phyloP scores from a whole-genome alignment of 192 early-diverging fungal species.

The Coemansia interrupta region DNA sequence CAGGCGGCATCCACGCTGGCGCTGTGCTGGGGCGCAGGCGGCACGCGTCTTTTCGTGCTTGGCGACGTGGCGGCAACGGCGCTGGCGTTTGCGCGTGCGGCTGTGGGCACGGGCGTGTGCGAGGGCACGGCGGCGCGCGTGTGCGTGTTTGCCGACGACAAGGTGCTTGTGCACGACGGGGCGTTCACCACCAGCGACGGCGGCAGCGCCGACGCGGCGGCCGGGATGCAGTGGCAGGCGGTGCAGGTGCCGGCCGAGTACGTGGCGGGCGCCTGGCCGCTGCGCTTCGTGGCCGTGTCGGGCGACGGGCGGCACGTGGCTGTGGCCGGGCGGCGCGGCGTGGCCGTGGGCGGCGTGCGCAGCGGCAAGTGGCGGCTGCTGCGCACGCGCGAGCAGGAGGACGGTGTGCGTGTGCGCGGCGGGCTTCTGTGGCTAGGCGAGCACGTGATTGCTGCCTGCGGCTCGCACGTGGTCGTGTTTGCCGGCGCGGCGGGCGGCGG shows the following conservation, averaged over 20 bases:
- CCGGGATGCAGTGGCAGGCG: constrained; percentile 35
- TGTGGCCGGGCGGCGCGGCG: constrained; percentile 78
- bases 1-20: constrained; percentile 8
- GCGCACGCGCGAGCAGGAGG: constrained; percentile 71
- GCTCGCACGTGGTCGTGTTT: no score
- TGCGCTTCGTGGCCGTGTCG: constrained; percentile 63
- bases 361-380: constrained; percentile 86
- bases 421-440: constrained; percentile 47
- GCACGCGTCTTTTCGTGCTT: constrained; percentile 19
- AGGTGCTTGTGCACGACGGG: constrained; percentile 32
- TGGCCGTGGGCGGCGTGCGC: constrained; percentile 71
- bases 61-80: constrained; percentile 6
- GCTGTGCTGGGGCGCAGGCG: constrained; percentile 21
- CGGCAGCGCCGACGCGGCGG: constrained; percentile 7
- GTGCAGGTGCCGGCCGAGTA: constrained; percentile 36
- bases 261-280: constrained; percentile 27
- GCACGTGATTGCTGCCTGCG: constrained; percentile 31
- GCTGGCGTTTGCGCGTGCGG: constrained; percentile 40
- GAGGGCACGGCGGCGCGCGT: constrained; percentile 41
- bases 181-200: constrained; percentile 11
- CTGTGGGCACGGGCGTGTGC: constrained; percentile 14
- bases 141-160: constrained; percentile 45
- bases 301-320: constrained; percentile 71
- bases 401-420: constrained; percentile 17
- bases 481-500: neutral